Conservation (phyloP, 2,329 filamentous ascomycete genomes). For the Septoria linicola region DNA sequence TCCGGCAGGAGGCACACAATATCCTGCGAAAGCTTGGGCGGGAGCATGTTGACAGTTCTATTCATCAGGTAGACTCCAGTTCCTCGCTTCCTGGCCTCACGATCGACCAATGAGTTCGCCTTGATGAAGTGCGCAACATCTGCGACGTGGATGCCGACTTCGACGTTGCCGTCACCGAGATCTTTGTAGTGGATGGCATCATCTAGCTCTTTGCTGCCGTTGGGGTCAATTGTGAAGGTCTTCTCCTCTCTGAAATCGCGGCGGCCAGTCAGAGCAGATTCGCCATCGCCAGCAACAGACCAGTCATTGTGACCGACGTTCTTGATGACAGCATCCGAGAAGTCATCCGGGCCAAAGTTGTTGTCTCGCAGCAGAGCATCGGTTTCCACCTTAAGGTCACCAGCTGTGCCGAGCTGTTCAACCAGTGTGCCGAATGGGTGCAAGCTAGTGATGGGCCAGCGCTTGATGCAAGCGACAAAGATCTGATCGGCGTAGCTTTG, state of each 20-base stretch:
- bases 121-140: conserved; percentile 98
- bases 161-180: conserved; percentile 77
- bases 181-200: conserved; percentile 91
- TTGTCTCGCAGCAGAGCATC: conserved; percentile 96
- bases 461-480: conserved; percentile 98
- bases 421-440: conserved; percentile 97
- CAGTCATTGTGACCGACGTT: conserved; percentile 91
- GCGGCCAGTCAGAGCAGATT: conserved; percentile 68
- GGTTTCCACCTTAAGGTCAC: conserved; percentile 94
- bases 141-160: conserved; percentile 91
- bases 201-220: conserved; percentile 82
- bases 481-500: conserved; percentile 97
- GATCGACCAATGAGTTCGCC: conserved; percentile 88
- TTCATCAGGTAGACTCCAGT: conserved; percentile 95
- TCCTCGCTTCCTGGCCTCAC: conserved; percentile 96
- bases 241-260: conserved; percentile 88
- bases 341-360: conserved; percentile 97
- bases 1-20: conserved; percentile 83
- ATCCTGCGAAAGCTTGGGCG: conserved; percentile 78
- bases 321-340: conserved; percentile 91
- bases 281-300: conserved; percentile 80
- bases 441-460: conserved; percentile 99
- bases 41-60: conserved; percentile 82
- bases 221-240: conserved; percentile 88
- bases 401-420: conserved; percentile 95